Evolutionary conservation across 2,329 filamentous ascomycete species (phyloP).

Genomic region (Penicillium paneum): DNA sequence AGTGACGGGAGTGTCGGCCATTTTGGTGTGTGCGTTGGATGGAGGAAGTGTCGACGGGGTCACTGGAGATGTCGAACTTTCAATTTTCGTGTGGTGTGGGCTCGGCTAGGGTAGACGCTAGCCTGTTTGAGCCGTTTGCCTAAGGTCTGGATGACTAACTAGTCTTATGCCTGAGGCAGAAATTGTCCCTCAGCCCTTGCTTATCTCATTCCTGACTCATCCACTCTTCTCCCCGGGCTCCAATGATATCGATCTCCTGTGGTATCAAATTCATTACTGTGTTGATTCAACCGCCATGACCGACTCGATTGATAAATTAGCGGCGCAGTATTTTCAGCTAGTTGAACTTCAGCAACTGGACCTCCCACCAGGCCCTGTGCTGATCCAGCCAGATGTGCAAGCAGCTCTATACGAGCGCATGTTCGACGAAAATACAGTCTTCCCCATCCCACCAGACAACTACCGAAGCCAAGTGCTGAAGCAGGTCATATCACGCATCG

Average conservation of each 20-base stretch:
- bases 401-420: constrained; percentile 62
- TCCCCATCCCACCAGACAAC: constrained; percentile 60
- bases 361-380: constrained; percentile 58
- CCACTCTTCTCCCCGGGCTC: constrained; percentile 1
- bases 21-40: constrained; percentile 52
- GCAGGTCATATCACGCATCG: constrained; percentile 65
- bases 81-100: constrained; percentile 42
- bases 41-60: constrained; percentile 18
- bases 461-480: constrained; percentile 75
- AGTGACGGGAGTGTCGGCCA: constrained; percentile 79
- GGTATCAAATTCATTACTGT: constrained; percentile 7
- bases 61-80: constrained; percentile 31
- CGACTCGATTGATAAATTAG: constrained; percentile 38
- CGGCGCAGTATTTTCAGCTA: constrained; percentile 76
- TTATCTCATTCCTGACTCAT: constrained; percentile 10
- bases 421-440: constrained; percentile 58
- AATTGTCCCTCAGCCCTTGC: background rate
- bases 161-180: background rate
- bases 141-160: constrained; percentile 6
- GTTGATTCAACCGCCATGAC: constrained; percentile 6
- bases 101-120: constrained; percentile 44
- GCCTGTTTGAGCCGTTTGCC: constrained; percentile 15
- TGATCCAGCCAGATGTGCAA: constrained; percentile 64
- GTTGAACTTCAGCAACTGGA: constrained; percentile 59
- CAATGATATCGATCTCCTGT: constrained; percentile 7